Base-by-base conservation (phyloP, 768 basidiomycete genomes). In the Trametes cingulata region DNA sequence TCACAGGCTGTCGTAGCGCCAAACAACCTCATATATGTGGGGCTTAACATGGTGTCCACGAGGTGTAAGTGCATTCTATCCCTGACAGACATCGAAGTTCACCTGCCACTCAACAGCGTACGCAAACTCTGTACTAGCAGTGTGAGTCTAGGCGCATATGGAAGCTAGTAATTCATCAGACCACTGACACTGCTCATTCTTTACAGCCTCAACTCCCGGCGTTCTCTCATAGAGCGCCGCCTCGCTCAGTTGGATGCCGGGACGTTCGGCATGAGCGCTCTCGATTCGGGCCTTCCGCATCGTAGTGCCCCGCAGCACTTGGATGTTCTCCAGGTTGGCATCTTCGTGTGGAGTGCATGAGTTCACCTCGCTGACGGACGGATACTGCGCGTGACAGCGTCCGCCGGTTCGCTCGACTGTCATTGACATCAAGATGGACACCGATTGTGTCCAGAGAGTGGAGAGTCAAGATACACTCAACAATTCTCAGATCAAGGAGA, bases 211-310 rank as follows among this genome's bases (percentile, higher is more conserved):
- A 54, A 54, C 42, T 33, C 52, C 5, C 17, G 52, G 13, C 40
- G 52, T 17, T 54, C 52, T 19, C 33, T 54, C 9, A 25, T 43
- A 2, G 52, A 54, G 8, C 52, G 52, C n/a, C 17, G 52, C 6
- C 35, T 54, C 41, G 52, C 42, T 5, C 36, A 54, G 8, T 27
- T 54, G 1, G 52, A 54, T 9, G 52, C 52, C 8, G 52, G 52
- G 8, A 54, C 52, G 0, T 54, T 54, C n/a, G 52, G 52, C 4
- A 54, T 54, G 52, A 54, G 41, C 27, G 52, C 41, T 5, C 42
- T 54, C 12, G 52, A 43, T 12, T 14, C 52, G 29, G 52, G 29
- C 41, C 14, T 6, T 12, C 20, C 29, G 52, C 41, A n/a, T 39
- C 49, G 10, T 13, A 37, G 8, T 7, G 35, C 19, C 0, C 19